phyloP scores from a whole-genome alignment of 768 basidiomycete genomes.

The Xerocomellus chrysenteron region DNA sequence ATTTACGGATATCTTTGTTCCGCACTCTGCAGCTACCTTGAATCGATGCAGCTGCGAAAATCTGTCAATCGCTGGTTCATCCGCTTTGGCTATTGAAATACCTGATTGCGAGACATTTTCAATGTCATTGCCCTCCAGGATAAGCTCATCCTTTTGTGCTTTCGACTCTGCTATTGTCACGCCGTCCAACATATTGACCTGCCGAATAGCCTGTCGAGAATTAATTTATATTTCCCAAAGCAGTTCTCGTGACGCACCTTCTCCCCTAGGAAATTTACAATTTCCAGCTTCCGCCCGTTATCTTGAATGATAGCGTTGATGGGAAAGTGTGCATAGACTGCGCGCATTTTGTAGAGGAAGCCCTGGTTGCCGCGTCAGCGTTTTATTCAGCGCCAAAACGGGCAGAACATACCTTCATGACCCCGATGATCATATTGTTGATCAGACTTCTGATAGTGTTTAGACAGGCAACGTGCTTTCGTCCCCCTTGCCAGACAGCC shows the following conservation, averaged over 20 bases:
- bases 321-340: constrained; percentile 99
- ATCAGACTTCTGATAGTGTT: constrained; percentile 95
- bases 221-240: neutral
- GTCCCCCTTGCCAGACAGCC: constrained; percentile 96
- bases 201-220: constrained; percentile 71
- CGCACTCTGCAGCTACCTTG: constrained; percentile 95
- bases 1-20: constrained; percentile 99
- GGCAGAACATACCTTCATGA: constrained; percentile 70
- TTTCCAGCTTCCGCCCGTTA: constrained; percentile 69
- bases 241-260: constrained; percentile 53
- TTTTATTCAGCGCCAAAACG: neutral
- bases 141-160: constrained; percentile 91
- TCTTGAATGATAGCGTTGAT: constrained; percentile 97
- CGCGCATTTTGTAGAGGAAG: constrained; percentile 99
- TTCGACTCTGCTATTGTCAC: constrained; percentile 84
- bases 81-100: constrained; percentile 29
- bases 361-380: constrained; percentile 52
- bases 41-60: constrained; percentile 79
- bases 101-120: constrained; percentile 97
- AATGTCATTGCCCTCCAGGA: constrained; percentile 93
- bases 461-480: constrained; percentile 98
- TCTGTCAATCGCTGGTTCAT: constrained; percentile 6
- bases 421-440: constrained; percentile 96
- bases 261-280: constrained; percentile 94
- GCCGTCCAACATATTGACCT: constrained; percentile 89